Evolutionary conservation across 1,139 yeast species (phyloP), one percentile per base, ranked within the genome.

Genomic region (Diutina sp.): DNA sequence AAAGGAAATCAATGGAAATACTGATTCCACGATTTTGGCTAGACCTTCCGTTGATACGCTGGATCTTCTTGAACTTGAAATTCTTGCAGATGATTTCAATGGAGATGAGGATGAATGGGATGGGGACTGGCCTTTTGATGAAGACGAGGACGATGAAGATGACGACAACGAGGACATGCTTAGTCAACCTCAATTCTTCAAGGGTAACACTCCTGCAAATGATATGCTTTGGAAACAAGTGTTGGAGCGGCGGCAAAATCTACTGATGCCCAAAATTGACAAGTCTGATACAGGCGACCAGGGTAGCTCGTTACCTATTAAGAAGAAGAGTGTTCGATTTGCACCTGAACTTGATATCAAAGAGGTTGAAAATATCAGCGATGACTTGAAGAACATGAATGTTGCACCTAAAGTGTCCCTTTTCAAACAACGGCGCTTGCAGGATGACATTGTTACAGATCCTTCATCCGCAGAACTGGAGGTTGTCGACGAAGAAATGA

Each of bases 281-380:
- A 44, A 18, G 8, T n/a, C 25, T 9, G 8, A 8, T n/a, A 18
- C 46, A 9, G 8, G 8, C 11, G 25, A n/a, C 6, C 46, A n/a
- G 46, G 46, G 46, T n/a, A 35, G 41, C n/a, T 25, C n/a, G 12
- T n/a, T 18, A 14, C 16, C 16, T 6, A 30, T 28, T 6, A 29
- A 28, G 72, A 71, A 60, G 81, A 82, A 61, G 32, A 66, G 74
- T 8, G 88, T 84, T 28, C 72, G 78, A 25, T 84, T 83, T 67
- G 77, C 83, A 0, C 71, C 76, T 1, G 66, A 68, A 2, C 71
- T 82, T 55, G 80, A 82, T 57, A 74, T 84, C n/a, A 80, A 79
- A 57, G 84, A 82, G 61, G 74, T 84, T 32, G 86, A 82, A 56
- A 80, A 78, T 63, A 71, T 83, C 16, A 82, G 84, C 65, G 77